phyloP scores from a whole-genome alignment of 1,284 basidiomycete species.

The Apiotrichum veenhuisii region DNA sequence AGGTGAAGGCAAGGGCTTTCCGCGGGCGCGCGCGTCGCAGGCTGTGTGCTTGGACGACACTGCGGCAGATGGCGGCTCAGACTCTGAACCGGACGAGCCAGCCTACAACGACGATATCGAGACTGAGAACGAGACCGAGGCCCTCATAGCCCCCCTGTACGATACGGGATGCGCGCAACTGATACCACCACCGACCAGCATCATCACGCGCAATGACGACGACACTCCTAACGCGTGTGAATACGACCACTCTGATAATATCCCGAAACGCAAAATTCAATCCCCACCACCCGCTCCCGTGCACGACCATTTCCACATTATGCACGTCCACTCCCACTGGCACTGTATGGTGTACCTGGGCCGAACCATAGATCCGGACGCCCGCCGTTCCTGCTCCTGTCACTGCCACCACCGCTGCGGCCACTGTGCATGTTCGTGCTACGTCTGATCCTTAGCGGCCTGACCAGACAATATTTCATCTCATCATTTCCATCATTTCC shows the following conservation, averaged over 20 bases:
- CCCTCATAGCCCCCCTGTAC: not conserved
- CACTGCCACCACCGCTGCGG: not conserved
- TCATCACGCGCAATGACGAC: not conserved
- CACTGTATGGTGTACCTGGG: too few species aligned
- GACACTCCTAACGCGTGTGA: not conserved
- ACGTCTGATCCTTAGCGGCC: too few species aligned
- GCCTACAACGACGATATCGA: not conserved
- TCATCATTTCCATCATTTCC: too few species aligned
- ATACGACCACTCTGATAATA: not conserved
- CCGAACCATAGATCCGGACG: too few species aligned
- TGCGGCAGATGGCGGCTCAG: not conserved
- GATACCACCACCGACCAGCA: not conserved
- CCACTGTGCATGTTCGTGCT: too few species aligned
- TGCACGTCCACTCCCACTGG: too few species aligned
- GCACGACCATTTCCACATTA: too few species aligned
- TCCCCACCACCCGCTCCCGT: too few species aligned
- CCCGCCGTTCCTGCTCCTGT: too few species aligned
- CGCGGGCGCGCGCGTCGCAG: slow-evolving; percentile 14
- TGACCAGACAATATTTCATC: too few species aligned
- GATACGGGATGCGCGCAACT: not conserved
- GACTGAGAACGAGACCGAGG: not conserved
- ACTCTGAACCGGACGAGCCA: not conserved
- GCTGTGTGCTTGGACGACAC: not conserved
- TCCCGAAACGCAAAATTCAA: not conserved
- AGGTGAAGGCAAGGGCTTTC: slow-evolving; percentile 16